Percentiles rank a stretch among this genome's conserved stretches.
These are phyloP conservation scores for Herpetomonas tarakana DNA, from an alignment of 208 protist genomes.

Conservation along the genomic window DNA sequence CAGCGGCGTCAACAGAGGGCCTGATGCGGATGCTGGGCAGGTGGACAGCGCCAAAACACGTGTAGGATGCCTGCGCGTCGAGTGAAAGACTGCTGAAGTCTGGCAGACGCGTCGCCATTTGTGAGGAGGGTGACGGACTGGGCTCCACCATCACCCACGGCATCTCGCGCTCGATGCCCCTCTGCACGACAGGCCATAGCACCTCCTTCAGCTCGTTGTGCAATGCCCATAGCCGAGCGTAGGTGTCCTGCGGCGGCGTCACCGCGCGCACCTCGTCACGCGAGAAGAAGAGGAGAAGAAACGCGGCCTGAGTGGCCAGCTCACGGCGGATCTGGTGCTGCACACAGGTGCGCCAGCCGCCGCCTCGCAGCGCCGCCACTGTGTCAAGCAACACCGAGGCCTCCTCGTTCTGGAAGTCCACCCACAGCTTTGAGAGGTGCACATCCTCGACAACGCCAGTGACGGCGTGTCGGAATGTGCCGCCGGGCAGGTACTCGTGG, in stretches of 20 bases:
- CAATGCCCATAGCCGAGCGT: slow-evolving; percentile 40
- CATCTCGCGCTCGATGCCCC: not conserved
- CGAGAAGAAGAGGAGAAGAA: slow-evolving; percentile 76
- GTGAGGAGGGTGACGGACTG: not conserved
- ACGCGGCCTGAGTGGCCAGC: slow-evolving; percentile 41
- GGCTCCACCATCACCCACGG: not conserved
- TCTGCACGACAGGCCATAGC: not conserved
- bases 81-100: slow-evolving; percentile 21
- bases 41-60: slow-evolving; percentile 41
- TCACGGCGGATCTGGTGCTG: slow-evolving; percentile 38
- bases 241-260: slow-evolving; percentile 58
- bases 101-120: not conserved
- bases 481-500: slow-evolving; percentile 8
- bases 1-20: no score
- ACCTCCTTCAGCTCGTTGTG: slow-evolving; percentile 28
- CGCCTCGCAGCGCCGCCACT: slow-evolving; percentile 26
- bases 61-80: slow-evolving; percentile 29
- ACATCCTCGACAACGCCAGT: slow-evolving; percentile 60
- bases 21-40: slow-evolving; percentile 1
- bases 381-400: slow-evolving; percentile 37
- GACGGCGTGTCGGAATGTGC: slow-evolving; percentile 16
- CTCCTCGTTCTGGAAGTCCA: slow-evolving; percentile 34
- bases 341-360: slow-evolving; percentile 10
- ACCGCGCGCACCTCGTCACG: slow-evolving; percentile 80
- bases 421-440: slow-evolving; percentile 68